Conservation (phyloP, 1,284 basidiomycete genomes). For the Ustilago tritici region DNA sequence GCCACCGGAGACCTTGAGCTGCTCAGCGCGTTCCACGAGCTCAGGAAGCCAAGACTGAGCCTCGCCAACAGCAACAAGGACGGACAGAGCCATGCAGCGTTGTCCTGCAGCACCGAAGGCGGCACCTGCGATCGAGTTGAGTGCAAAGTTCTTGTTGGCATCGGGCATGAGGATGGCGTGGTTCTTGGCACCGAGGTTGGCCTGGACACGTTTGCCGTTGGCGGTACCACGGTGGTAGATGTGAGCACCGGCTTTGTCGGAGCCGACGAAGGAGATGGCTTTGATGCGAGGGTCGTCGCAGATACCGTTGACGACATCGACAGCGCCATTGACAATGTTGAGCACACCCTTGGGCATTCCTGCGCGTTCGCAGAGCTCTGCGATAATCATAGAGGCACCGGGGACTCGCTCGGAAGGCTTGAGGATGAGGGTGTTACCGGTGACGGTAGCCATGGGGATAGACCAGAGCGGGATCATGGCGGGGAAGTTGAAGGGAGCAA, state of each 20-base stretch:
- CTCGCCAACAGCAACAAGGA: conserved; percentile 85
- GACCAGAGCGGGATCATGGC: conserved; percentile 96
- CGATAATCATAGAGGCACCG: conserved; percentile 96
- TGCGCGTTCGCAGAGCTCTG: conserved; percentile 89
- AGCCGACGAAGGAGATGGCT: conserved; percentile 97
- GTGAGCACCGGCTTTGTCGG: conserved; percentile 90
- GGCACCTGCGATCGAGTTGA: conserved; percentile 93
- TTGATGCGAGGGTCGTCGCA: conserved; percentile 91
- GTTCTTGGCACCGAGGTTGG: conserved; percentile 94
- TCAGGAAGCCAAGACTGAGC: conserved; percentile 87
- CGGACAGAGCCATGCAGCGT: conserved; percentile 75
- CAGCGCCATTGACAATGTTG: conserved; percentile 82
- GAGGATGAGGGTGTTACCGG: conserved; percentile 92
- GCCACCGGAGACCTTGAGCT: conserved; percentile 86
- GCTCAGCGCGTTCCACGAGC: conserved; percentile 83
- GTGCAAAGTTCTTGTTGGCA: conserved; percentile 91
- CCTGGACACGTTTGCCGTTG: conserved; percentile 93
- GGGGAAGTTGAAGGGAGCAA: conserved; percentile 66
- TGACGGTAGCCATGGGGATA: conserved; percentile 77
- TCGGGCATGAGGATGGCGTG: conserved; percentile 86
- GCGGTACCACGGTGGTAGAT: conserved; percentile 83
- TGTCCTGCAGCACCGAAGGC: conserved; percentile 98
- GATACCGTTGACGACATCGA: conserved; percentile 90
- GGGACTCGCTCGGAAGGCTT: conserved; percentile 98
- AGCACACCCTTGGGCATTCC: conserved; percentile 72